Evolutionary conservation across 169 alveolate genomes (phyloP), one percentile per base, ranked within the genome.

Genomic region (Eimeria praecox): DNA sequence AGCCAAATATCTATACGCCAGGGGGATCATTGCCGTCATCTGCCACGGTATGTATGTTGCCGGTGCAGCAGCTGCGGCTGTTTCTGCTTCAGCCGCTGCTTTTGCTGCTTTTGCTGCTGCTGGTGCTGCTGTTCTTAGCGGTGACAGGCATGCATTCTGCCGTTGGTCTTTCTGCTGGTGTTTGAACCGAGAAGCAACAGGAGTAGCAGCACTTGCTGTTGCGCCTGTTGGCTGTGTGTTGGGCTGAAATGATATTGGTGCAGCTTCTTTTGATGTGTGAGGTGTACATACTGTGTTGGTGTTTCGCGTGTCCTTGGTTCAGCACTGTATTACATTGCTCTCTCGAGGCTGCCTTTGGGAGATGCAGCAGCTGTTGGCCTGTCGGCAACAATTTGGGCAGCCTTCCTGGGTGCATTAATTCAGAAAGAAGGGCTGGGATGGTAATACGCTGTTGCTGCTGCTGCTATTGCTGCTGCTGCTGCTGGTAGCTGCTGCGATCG

Each of bases 301-400:
- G 24, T 0, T 44, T 22, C 46, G 56, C 54, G 22, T 78, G 6
- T 20, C 54, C 24, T 33, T 77, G 38, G 33, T 35, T 24, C 91
- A 83, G 91, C 91, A 16, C 52, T 83, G 40, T 83, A 52, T 40
- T 83, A 83, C 33, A 40, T 83, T 33, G 71, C 77, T 49, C 75
- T 83, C 54, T 83, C 91, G 54, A 44, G 75, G 75, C 91, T 83
- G 77, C 91, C 91, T 4, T 66, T 83, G 52, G 91, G 91, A 83
- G 91, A 83, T 35, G 91, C 91, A 20, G 71, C 91, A 30, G 71
- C 91, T 16, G 71, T 83, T n/a, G 91, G 91, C 24, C 77, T 83
- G 69, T 52, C 91, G 56, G 71, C 91, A 16, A 83, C 91, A 83
- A 83, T 83, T 30, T 83, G 91, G 91, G 91, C 91, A 2, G 91